Base-by-base conservation (phyloP, 106 monocot species). In the Acorus calamus region DNA sequence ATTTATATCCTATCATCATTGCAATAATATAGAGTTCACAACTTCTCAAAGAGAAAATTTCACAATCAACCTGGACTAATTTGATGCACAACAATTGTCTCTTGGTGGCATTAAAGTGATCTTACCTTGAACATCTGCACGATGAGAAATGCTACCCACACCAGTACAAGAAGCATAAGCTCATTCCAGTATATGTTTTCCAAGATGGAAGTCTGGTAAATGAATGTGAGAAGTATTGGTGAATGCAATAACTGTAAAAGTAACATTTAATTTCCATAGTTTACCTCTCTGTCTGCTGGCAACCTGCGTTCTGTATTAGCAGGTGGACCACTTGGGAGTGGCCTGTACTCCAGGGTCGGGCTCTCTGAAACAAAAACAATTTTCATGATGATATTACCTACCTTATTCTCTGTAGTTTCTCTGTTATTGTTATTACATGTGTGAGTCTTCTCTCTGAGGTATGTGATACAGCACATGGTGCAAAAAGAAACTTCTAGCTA, bases 161-260 rank as follows among this genome's bases (percentile, higher is more conserved):
- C 83, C 45, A 66, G 79, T 41, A 79, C 52, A 51, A 84, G 79
- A 43, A 79, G 58, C 46, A 66, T 44, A 5, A 84, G 57, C 59
- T 84, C 83, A 50, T 84, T 84, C 79, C 75, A 84, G n/a, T 61
- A 62, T 42, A 84, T 66, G 58, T 84, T 84, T 6, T 80, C 79
- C 44, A 69, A 60, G 49, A 84, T 59, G 3, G 79, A 65, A 3
- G 77, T 76, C 84, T 84, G 57, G 8, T 69, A 46, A 48, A 47
- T 28, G 28, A 28, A 28, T 28, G 28, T 28, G 28, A 28, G 28
- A 28, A 28, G 28, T 28, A 28, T 28, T 28, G 28, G 28, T 28
- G 28, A 28, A 28, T 28, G 28, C 28, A 28, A 28, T 28, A 28
- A 28, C 28, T 28, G 1, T 28, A 28, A 28, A 28, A 28, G 28